These are phyloP conservation scores for Seiridium cupressi DNA, from an alignment of 2,329 filamentous ascomycete genomes.

Conservation along the genomic window DNA sequence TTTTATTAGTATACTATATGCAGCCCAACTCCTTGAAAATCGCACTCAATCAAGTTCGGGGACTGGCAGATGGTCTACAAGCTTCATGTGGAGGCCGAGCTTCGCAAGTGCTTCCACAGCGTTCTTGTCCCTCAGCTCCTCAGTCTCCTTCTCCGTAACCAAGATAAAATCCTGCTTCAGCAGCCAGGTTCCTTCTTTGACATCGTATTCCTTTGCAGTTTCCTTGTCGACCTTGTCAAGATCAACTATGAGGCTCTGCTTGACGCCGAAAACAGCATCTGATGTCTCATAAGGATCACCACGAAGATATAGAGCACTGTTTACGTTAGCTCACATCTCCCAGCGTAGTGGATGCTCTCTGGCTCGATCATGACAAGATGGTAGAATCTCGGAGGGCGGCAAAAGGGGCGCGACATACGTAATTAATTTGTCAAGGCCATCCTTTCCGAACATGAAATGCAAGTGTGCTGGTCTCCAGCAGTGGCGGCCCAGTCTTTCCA, in stretches of 20 bases:
- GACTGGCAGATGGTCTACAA: conserved; percentile 74
- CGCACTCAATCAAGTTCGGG: conserved; percentile 56
- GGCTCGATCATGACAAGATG: not conserved
- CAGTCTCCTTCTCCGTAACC: conserved; percentile 68
- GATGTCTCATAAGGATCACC: conserved; percentile 80
- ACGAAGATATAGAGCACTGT: conserved; percentile 71
- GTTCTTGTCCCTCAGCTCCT: conserved; percentile 59
- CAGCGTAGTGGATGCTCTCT: not conserved
- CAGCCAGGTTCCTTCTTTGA: conserved; percentile 61
- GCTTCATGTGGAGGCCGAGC: conserved; percentile 66
- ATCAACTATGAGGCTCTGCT: conserved; percentile 74
- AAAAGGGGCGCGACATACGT: conserved; percentile 57
- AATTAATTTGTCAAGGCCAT: conserved; percentile 75
- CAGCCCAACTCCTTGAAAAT: not conserved
- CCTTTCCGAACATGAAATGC: conserved; percentile 87
- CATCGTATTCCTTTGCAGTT: conserved; percentile 59
- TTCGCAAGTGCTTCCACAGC: conserved; percentile 66
- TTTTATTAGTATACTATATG: too few species aligned
- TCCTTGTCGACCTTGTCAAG: conserved; percentile 48
- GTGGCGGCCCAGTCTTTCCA: conserved; percentile 68
- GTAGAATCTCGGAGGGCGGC: not conserved
- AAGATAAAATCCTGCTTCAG: conserved; percentile 77
- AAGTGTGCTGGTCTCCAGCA: conserved; percentile 75
- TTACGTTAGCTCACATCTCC: conserved; percentile 4
- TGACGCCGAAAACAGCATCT: conserved; percentile 85